These are phyloP conservation scores for Rhodotorula diobovata DNA, from an alignment of 768 basidiomycete genomes.

Conservation along the genomic window DNA sequence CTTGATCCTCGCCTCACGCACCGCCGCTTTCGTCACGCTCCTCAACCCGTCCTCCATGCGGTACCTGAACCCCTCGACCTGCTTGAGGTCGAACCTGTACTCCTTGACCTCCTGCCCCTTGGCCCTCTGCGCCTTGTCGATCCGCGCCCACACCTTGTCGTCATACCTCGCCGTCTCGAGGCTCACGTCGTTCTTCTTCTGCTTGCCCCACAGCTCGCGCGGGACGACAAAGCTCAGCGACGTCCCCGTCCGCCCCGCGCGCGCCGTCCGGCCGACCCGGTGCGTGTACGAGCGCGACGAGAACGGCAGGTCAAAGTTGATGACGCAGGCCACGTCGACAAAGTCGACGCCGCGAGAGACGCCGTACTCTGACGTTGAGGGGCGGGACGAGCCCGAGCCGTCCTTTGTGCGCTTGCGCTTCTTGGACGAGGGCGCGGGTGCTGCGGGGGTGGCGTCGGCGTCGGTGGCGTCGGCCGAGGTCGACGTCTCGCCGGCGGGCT, in stretches of 20 bases:
- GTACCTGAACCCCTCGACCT: slow-evolving; percentile 96
- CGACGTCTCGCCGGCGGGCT: slow-evolving; percentile 12
- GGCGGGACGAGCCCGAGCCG: slow-evolving; percentile 53
- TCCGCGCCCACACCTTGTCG: slow-evolving; percentile 68
- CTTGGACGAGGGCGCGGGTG: slow-evolving; percentile 42
- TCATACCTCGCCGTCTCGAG: slow-evolving; percentile 67
- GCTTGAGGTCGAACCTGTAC: slow-evolving; percentile 89
- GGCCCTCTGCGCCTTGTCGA: slow-evolving; percentile 68
- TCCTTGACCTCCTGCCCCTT: slow-evolving; percentile 60
- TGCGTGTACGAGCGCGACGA: slow-evolving; percentile 86
- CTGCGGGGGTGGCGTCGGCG: not conserved
- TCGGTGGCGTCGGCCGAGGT: not conserved
- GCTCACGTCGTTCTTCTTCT: slow-evolving; percentile 59
- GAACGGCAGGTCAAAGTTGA: slow-evolving; percentile 95
- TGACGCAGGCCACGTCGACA: slow-evolving; percentile 89
- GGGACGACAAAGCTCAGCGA: slow-evolving; percentile 80
- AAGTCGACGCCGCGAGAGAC: slow-evolving; percentile 96
- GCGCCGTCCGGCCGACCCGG: slow-evolving; percentile 91
- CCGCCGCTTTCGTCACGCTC: slow-evolving; percentile 75
- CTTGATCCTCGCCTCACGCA: slow-evolving; percentile 86
- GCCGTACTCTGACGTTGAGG: slow-evolving; percentile 70
- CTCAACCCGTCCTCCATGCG: slow-evolving; percentile 94
- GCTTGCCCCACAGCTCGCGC: slow-evolving; percentile 47
- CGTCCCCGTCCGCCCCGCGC: slow-evolving; percentile 89
- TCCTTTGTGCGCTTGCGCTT: slow-evolving; percentile 49